Base-by-base conservation (phyloP, 208 protist genomes). In the Acanthamoeba triangularis region DNA sequence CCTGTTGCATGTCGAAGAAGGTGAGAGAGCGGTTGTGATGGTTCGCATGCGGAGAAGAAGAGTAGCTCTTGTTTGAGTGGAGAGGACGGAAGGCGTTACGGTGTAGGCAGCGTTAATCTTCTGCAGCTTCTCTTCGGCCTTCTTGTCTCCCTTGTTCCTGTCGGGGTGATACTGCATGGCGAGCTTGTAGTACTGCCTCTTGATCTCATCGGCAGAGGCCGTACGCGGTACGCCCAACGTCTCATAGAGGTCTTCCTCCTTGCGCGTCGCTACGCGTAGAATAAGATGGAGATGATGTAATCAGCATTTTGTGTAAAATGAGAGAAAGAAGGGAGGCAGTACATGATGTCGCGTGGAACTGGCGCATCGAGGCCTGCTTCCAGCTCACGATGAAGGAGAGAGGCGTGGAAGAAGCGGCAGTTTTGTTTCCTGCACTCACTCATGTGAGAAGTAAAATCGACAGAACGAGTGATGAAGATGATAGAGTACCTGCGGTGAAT, bases 161-260 rank as follows among this genome's bases (percentile, higher is more conserved):
- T 97, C 96, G 41, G 96, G 96, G 94, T 97, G 96, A 33, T 96
- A 97, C 87, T 96, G 65, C 84, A 95, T 97, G 63, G 96, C 96
- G 14, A 96, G 78, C 47, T 92, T 96, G 65, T 96, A 94, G 92
- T 97, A 97, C 37, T 96, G 94, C 67, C 96, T 96, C 80, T 97
- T 97, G 74, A 97, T 96, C 25, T 97, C 96, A 52, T 82, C 35
- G 63, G 92, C 67, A 23, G 92, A 61, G n/a, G 97, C 97, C 41
- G n/a, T 82, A 28, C 72, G 63, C 54, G 85, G 2, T 11, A 97
- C 95, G 47, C 96, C 97, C 47, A 97, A 90, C 7, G 97, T 92
- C 35, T 97, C 95, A 74, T 97, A 97, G 41, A 93, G 90, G 92
- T 97, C 96, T 76, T 93, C 82, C 49, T 96, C 94, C 47, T 95